Evolutionary conservation across 176 grass and related monocot species (phyloP), one percentile per base, ranked within the genome.

Genomic region (Carex cristatella): DNA sequence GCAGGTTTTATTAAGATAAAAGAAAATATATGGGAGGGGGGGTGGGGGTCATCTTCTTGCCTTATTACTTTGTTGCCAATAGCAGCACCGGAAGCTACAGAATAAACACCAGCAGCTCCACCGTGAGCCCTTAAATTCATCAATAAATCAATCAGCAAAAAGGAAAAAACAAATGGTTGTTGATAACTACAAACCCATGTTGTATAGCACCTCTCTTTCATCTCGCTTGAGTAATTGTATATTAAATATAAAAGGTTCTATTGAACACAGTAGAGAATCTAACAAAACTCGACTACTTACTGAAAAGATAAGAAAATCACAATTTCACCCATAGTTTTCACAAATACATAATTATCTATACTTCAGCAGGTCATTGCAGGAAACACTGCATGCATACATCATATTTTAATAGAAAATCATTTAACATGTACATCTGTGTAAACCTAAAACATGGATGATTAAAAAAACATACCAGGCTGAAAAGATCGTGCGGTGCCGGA

Each of bases 81-180:
- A 68, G 83, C 62, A 3, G 51, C 7, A 40, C 69, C 65, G 65
- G 93, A 66, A 65, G 89, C 85, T 1, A 98, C 81, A 2, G 91
- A 89, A 84, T 95, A 98, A 57, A 95, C 93, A 13, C 95, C 95
- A 27, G 91, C 73, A 16, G 88, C 86, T 55, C 91, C 95, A 3
- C 91, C 89, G 84, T 95, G 93, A 86, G 95, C 93, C 95, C 95
- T 98, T 16, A 38, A 83, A 60, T 82, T 86, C 4, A n/a, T 19
- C 60, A 89, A 1, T 37, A 42, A 27, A 72, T 85, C 59, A 30
- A 62, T 65, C 15, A 65, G 56, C 15, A 79, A 14, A 28, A 40
- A 40, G 38, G 4, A 42, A 53, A 63, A 61, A 44, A 44, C 44
- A 6, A 38, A 3, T 51, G 9, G 19, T 81, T 44, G 7, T 7